phyloP scores from a whole-genome alignment of 805 yeast genomes.

The Wickerhamiella domercqiae region DNA sequence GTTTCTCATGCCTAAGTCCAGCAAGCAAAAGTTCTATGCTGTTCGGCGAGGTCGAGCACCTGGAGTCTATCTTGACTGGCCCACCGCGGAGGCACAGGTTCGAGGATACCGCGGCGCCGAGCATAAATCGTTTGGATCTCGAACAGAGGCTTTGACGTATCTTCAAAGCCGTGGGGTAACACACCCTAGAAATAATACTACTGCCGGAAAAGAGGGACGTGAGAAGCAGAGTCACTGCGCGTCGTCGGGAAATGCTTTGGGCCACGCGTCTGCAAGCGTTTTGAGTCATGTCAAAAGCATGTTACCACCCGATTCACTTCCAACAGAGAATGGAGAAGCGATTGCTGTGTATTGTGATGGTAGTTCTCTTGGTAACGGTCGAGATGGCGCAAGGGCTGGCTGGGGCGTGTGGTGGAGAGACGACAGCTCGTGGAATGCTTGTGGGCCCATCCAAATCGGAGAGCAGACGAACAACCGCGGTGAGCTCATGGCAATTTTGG shows the following conservation, averaged over 20 bases:
- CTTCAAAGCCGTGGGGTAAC: neutral
- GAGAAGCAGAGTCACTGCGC: neutral
- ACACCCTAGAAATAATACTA: neutral
- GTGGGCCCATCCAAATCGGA: conserved; percentile 33
- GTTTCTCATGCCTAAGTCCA: too few species aligned
- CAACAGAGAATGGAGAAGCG: neutral
- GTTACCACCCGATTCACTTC: too few species aligned
- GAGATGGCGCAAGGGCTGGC: conserved; percentile 35
- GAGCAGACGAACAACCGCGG: conserved; percentile 67
- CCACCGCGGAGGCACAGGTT: conserved; percentile 30
- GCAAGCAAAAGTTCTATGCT: conserved; percentile 32
- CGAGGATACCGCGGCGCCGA: conserved; percentile 41
- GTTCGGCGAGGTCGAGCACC: conserved; percentile 36
- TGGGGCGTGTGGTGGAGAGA: conserved; percentile 61
- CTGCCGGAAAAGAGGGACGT: neutral
- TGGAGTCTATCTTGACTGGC: conserved; percentile 54
- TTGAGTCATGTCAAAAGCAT: too few species aligned
- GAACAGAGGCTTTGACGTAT: conserved; percentile 30
- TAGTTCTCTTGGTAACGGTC: conserved; percentile 50
- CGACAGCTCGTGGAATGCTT: conserved; percentile 37
- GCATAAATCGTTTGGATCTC: conserved; percentile 39
- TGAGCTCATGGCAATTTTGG: conserved; percentile 52
- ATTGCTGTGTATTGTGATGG: conserved; percentile 58
- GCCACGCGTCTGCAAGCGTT: neutral
- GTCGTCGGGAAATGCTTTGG: neutral